phyloP scores from a whole-genome alignment of 306 rosid species.

The Gastrolobium bilobum region DNA sequence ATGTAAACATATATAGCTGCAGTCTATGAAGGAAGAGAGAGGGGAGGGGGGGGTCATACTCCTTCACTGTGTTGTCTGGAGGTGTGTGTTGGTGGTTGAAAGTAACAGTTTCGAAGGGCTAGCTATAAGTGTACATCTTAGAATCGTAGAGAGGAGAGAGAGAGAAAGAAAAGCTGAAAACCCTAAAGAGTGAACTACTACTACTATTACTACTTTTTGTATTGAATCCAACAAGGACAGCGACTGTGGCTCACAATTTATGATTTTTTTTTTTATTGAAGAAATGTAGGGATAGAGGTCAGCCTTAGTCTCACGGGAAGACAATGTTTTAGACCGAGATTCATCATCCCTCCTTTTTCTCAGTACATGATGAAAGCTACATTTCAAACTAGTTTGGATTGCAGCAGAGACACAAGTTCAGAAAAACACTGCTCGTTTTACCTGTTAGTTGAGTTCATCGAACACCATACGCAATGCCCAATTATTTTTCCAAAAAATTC shows the following conservation, averaged over 20 bases:
- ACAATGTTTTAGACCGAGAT: slow-evolving; percentile 48
- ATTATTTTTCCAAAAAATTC: slow-evolving; percentile 33
- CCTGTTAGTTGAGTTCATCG: slow-evolving; percentile 46
- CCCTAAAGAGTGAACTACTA: slow-evolving; percentile 54
- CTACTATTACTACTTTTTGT: slow-evolving; percentile 44
- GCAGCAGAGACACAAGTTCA: slow-evolving; percentile 45
- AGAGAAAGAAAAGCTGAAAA: slow-evolving; percentile 46
- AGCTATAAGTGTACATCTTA: slow-evolving; percentile 47
- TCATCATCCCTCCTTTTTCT: slow-evolving; percentile 51
- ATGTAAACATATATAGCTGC: slow-evolving; percentile 53
- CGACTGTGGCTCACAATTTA: slow-evolving; percentile 62
- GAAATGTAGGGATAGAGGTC: slow-evolving; percentile 34
- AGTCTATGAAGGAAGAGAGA: slow-evolving; percentile 40
- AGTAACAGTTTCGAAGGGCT: slow-evolving; percentile 52
- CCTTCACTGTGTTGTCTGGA: slow-evolving; percentile 60
- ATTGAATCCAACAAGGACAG: slow-evolving; percentile 62
- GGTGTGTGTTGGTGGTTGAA: slow-evolving; percentile 57
- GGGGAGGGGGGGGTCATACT: slow-evolving; percentile 47
- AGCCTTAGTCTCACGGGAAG: slow-evolving; percentile 52
- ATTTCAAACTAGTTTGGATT: slow-evolving; percentile 57
- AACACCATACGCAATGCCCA: slow-evolving; percentile 44
- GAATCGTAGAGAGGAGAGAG: background rate
- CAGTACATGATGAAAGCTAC: slow-evolving; percentile 65
- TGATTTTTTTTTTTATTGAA: slow-evolving; percentile 44
- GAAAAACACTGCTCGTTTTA: slow-evolving; percentile 57